A percentile compares a stretch with the other conserved stretches of the same genome.
These are phyloP conservation scores for Protostelium mycophagum DNA, from an alignment of 78 protist species.

Conservation along the genomic window DNA sequence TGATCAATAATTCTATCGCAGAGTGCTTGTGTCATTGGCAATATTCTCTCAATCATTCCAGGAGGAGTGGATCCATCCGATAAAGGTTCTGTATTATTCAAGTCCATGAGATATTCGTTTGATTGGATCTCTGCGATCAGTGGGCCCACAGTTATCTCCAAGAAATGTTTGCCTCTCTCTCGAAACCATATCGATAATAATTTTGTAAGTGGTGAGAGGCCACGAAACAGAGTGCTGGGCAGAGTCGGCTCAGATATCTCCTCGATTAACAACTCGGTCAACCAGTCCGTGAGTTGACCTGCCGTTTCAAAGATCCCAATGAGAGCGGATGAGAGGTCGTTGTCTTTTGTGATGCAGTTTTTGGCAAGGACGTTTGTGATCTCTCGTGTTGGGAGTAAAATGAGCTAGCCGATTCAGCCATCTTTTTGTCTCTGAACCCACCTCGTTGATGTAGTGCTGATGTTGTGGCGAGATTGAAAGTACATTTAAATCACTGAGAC, in stretches of 20 bases:
- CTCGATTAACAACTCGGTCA: too few relatives aligned
- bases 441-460: too few relatives aligned
- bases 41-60: too few relatives aligned
- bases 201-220: background rate
- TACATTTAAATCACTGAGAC: too few relatives aligned
- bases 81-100: background rate
- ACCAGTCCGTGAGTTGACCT: background rate
- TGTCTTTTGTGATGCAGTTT: too few relatives aligned
- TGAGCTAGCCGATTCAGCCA: too few relatives aligned
- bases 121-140: background rate
- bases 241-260: background rate
- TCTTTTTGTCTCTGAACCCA: too few relatives aligned
- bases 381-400: too few relatives aligned
- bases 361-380: too few relatives aligned
- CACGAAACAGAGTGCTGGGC: background rate
- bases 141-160: background rate
- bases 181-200: background rate
- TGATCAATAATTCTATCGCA: background rate
- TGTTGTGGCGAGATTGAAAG: too few relatives aligned
- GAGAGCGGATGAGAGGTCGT: background rate
- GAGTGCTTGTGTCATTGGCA: background rate
- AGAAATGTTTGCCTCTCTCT: background rate
- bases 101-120: background rate
- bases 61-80: background rate
- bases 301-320: background rate